phyloP scores from a whole-genome alignment of 2,329 filamentous ascomycete genomes.

The Spiromastix sp. region DNA sequence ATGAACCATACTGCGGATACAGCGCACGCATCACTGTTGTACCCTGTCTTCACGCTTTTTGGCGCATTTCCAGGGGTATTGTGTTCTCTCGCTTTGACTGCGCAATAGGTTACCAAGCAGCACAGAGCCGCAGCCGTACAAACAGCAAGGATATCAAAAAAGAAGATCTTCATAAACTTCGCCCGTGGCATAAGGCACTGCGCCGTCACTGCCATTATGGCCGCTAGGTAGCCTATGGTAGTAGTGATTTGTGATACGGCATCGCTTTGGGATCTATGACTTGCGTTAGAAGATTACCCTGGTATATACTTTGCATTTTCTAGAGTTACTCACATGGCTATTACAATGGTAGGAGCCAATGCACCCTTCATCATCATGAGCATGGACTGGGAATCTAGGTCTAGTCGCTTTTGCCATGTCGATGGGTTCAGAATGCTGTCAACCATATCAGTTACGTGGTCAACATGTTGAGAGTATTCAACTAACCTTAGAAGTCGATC shows the following conservation, averaged over 20 bases:
- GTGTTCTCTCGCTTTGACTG: constrained; percentile 53
- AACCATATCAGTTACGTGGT: too few species aligned
- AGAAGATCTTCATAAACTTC: constrained; percentile 60
- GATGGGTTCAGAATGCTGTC: too few species aligned
- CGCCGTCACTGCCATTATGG: constrained; percentile 54
- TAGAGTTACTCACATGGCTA: constrained; percentile 45
- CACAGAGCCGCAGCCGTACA: constrained; percentile 50
- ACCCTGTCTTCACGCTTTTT: constrained; percentile 29
- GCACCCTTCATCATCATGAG: constrained; percentile 40
- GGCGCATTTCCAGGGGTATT: constrained; percentile 31
- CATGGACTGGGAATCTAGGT: constrained; percentile 17
- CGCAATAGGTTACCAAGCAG: constrained; percentile 54
- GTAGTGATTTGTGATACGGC: constrained; percentile 34
- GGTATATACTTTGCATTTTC: neutral
- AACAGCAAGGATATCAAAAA: constrained; percentile 46
- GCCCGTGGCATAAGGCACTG: constrained; percentile 57
- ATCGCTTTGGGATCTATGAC: constrained; percentile 40
- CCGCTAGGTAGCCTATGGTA: constrained; percentile 47
- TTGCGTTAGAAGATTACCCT: neutral
- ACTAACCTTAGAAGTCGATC: too few species aligned
- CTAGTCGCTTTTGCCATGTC: constrained; percentile 14
- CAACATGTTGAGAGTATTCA: too few species aligned
- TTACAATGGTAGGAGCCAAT: constrained; percentile 44
- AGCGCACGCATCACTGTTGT: constrained; percentile 59
- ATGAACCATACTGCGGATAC: constrained; percentile 62